Evolutionary conservation across 495 filamentous ascomycete species (phyloP), one percentile per base, ranked within the genome.

Genomic region (Lophium mytilinum): DNA sequence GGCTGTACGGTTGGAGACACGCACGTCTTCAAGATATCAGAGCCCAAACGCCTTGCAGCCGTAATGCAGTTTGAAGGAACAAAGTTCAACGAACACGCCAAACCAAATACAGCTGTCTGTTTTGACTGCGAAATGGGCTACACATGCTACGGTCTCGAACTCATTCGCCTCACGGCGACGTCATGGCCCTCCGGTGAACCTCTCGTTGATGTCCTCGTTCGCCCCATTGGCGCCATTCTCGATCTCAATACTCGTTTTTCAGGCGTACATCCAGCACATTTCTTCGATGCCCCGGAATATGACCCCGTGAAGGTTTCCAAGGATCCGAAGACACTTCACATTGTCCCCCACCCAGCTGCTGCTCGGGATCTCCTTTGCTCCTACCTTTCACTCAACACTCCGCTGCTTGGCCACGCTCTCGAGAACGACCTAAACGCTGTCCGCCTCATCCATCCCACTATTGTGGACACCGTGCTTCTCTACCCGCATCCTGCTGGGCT

Each of bases 91-190:
- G 71, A 74, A 9, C 63, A 73, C 4, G 48, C 70, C 63, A 50
- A 67, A 50, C 34, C 58, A 62, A 12, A 65, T 66, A 50, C 69
- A 56, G 42, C 82, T 83, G 80, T 97, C 12, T 84, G 82, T 63
- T 85, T 99, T 61, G 93, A 99, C 69, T 96, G 94, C 66, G 93
- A 99, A 66, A 99, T 99, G 93, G 87, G 88, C 9, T 99, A 93
- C 67, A 97, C 93, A 0, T 85, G 85, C 1, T 61, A 83, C 37
- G 93, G 93, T 0, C 67, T 96, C 54, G 93, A 99, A 66, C 75
- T 99, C 12, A 83, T 97, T 45, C 87, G 93, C 15, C 67, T 99
- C 18, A 96, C 93, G 0, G 89, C 86, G 9, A 82, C 87, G 34
- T 83, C 86, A 56, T 99, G 92, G 88, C 93, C 92, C 1, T 72